These are phyloP conservation scores for Salmacisia buchloeana DNA, from an alignment of 1,284 basidiomycete genomes.

Conservation along the genomic window DNA sequence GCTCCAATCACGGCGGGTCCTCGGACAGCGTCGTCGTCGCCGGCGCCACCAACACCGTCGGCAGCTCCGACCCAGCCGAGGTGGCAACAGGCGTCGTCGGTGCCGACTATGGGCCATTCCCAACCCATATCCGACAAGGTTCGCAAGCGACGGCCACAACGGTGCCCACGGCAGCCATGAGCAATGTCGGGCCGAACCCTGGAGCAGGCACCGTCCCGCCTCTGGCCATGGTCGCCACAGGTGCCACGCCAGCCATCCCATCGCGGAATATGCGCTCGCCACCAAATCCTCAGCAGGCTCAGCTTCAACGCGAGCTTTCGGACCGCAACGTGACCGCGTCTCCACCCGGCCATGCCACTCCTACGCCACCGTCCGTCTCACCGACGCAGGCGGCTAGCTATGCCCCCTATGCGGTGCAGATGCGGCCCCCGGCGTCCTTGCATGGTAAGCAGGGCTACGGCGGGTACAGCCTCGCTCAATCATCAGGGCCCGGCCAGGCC, in stretches of 20 bases:
- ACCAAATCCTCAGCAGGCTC: not conserved
- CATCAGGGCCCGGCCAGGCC: not conserved
- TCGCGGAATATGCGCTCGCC: not conserved
- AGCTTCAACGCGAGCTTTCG: not conserved
- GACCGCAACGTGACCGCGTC: not conserved
- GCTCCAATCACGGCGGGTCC: too few species aligned
- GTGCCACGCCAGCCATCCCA: not conserved
- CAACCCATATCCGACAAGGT: too few species aligned
- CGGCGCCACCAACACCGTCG: too few species aligned
- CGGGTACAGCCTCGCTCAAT: not conserved
- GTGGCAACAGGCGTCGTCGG: too few species aligned
- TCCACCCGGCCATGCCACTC: not conserved
- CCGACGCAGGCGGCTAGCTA: not conserved
- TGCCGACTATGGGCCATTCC: too few species aligned
- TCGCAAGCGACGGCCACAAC: not conserved
- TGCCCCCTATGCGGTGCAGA: conserved; percentile 2
- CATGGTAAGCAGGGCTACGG: not conserved
- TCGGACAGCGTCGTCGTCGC: too few species aligned
- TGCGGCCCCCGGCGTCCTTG: not conserved
- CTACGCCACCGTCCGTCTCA: not conserved
- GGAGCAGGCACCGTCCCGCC: not conserved
- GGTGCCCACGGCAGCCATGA: not conserved
- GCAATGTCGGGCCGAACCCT: not conserved
- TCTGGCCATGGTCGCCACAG: not conserved
- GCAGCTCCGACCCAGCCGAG: too few species aligned